Conservation (phyloP, 1,284 basidiomycete genomes). For the Leccinum holopus region DNA sequence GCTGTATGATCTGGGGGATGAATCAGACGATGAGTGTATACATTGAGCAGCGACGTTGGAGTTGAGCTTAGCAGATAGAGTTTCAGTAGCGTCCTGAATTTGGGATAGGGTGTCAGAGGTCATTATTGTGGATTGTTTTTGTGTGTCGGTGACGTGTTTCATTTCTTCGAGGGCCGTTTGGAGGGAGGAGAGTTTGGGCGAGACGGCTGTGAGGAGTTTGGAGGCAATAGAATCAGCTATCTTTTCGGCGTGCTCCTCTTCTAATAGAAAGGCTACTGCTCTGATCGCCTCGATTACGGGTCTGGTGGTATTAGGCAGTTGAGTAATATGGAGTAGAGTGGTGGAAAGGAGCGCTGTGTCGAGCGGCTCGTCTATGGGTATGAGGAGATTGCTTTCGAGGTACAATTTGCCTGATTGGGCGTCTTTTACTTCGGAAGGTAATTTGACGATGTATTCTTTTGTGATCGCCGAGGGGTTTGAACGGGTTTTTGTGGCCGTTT, state of each 20-base stretch:
- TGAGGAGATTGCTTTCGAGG: background rate
- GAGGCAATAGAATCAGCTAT: background rate
- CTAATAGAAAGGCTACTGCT: background rate
- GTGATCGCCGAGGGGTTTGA: background rate
- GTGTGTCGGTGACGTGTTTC: too few species aligned
- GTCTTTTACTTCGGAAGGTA: background rate
- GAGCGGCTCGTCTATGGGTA: background rate
- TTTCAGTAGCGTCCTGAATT: too few species aligned
- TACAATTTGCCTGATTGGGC: too few species aligned
- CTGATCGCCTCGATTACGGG: background rate
- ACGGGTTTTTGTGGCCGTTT: too few species aligned
- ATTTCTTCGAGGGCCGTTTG: background rate
- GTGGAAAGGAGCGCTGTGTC: background rate
- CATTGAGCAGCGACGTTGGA: too few species aligned
- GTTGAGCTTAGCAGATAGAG: too few species aligned
- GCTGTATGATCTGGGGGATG: background rate
- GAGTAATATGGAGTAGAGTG: background rate
- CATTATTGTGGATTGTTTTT: too few species aligned
- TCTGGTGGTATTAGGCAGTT: background rate
- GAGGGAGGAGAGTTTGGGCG: background rate
- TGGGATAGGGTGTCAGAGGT: too few species aligned
- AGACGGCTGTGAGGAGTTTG: rapidly evolving
- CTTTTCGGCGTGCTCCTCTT: rapidly evolving
- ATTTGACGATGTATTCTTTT: background rate
- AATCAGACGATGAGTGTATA: too few species aligned